Percentiles rank a stretch among this genome's conserved stretches.
These are phyloP conservation scores for Alternaria triticimaculans DNA, from an alignment of 2,329 filamentous ascomycete species.

Conservation along the genomic window DNA sequence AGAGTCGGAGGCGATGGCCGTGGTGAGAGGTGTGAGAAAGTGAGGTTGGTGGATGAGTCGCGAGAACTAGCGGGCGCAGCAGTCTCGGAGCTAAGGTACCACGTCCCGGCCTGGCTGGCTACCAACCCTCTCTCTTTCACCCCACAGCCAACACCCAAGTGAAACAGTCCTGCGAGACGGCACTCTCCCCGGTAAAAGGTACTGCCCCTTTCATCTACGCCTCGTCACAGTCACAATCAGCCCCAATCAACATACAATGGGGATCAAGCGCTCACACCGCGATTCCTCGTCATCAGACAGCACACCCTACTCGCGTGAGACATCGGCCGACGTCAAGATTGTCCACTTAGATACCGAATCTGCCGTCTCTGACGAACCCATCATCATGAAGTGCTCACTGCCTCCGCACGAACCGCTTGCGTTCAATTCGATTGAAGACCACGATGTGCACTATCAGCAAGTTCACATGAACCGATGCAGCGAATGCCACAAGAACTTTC, in stretches of 20 bases:
- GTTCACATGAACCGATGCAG: conserved; percentile 83
- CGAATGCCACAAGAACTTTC: conserved; percentile 87
- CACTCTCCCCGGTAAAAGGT: conserved; percentile 29
- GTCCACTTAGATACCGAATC: conserved; percentile 61
- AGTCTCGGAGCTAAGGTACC: conserved; percentile 14
- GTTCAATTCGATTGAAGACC: conserved; percentile 79
- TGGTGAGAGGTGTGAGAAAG: conserved; percentile 21
- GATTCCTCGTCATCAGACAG: conserved; percentile 54
- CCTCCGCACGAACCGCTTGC: conserved; percentile 77
- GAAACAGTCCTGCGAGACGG: conserved; percentile 13
- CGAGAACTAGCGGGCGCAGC: conserved; percentile 16
- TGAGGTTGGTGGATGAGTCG: conserved; percentile 14
- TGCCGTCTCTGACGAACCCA: conserved; percentile 33
- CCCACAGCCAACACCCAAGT: neutral
- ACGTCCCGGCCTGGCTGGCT: neutral
- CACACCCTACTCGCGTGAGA: conserved; percentile 37
- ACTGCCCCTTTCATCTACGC: conserved; percentile 29
- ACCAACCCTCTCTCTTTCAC: neutral
- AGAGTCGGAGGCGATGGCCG: conserved; percentile 17
- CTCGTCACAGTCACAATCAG: conserved; percentile 15
- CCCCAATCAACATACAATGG: conserved; percentile 53
- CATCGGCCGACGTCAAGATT: conserved; percentile 50
- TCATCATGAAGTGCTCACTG: conserved; percentile 78
- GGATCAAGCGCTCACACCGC: conserved; percentile 64
- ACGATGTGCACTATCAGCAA: conserved; percentile 85